Evolutionary conservation across 2,329 filamentous ascomycete species (phyloP), one percentile per base, ranked within the genome.

Genomic region (Aquanectria penicillioides): DNA sequence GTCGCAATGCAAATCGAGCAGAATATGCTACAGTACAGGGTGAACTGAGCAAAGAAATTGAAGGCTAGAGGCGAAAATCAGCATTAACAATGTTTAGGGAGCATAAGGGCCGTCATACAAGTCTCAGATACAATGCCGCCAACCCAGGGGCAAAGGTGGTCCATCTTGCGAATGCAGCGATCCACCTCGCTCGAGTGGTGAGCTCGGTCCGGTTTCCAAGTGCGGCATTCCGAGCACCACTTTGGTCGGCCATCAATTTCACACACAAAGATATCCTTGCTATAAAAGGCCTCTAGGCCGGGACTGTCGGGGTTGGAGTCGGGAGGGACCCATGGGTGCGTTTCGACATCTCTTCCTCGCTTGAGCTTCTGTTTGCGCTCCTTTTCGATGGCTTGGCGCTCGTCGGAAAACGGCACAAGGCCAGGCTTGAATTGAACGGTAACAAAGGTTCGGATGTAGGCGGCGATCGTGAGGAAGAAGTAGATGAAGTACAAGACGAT

Each of bases 81-180:
- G 56, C 25, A 11, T 7, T 26, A 11, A 13, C 13, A 23, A 17
- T 26, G 6, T n/a, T 9, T 10, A 15, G 36, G 29, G 13, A 46
- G 34, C 22, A 34, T 43, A 26, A 59, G n/a, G 22, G 36, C 9
- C 12, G 13, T 75, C 84, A 73, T 69, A 87, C 85, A 87, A 2
- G 87, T 93, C 73, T 97, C 94, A 0, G 88, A 90, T 9, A 99
- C 89, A 64, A 97, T 91, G 18, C 94, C 95, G 4, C 94, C 94
- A n/a, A 97, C 94, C 91, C 90, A 98, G 0, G 94, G 95, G 71
- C 95, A 99, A 69, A 94, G 95, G 72, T 98, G 94, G 63, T 98
- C 94, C 90, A 97, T 95, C 70, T 95, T 95, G 34, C 85, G 80
- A 18, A 97, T 90, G 71, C 94, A 98, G 37, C 93, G 84, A 46